Conservation (phyloP, 225 moss, liverwort and hornwort species). For the Physcomitrellopsis africana region DNA sequence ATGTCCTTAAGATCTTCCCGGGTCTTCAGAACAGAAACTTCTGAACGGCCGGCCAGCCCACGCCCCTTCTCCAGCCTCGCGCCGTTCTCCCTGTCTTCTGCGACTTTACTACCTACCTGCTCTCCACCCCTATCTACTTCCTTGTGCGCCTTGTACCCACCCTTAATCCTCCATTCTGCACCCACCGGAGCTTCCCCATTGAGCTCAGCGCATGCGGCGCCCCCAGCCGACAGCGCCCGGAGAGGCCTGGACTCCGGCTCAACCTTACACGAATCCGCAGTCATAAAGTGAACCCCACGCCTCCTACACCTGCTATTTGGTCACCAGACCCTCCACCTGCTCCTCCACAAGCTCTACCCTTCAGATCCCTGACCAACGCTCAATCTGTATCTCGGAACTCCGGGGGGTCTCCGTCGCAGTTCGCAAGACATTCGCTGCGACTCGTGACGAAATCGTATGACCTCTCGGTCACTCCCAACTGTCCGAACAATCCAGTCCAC, state of each 20-base stretch:
- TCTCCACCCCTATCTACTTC: slow-evolving; percentile 41
- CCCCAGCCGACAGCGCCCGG: slow-evolving; percentile 31
- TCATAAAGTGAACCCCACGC: slow-evolving; percentile 56
- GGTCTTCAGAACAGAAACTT: slow-evolving; percentile 30
- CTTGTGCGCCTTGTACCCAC: slow-evolving; percentile 41
- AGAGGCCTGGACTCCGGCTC: slow-evolving; percentile 58
- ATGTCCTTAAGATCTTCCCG: slow-evolving; percentile 48
- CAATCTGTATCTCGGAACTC: slow-evolving; percentile 66
- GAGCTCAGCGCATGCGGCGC: slow-evolving; percentile 35
- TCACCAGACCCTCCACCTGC: background rate
- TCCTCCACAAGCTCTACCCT: slow-evolving; percentile 37
- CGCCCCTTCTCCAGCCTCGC: slow-evolving; percentile 31
- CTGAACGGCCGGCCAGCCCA: slow-evolving; percentile 27
- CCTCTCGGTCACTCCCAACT: slow-evolving; percentile 29
- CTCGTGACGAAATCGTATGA: slow-evolving; percentile 10
- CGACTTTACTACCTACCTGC: background rate
- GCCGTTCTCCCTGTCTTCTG: slow-evolving; percentile 17
- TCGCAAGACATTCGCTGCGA: slow-evolving; percentile 85
- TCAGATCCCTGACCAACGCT: slow-evolving; percentile 80
- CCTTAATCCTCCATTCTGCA: slow-evolving; percentile 40
- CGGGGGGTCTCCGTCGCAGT: slow-evolving; percentile 62
- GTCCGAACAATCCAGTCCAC: slow-evolving; percentile 4
- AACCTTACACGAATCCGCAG: slow-evolving; percentile 64
- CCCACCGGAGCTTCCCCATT: slow-evolving; percentile 35
- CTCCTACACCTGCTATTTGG: background rate